Conservation (phyloP, 2,329 filamentous ascomycete species). For the Apiospora rasikravindrae region DNA sequence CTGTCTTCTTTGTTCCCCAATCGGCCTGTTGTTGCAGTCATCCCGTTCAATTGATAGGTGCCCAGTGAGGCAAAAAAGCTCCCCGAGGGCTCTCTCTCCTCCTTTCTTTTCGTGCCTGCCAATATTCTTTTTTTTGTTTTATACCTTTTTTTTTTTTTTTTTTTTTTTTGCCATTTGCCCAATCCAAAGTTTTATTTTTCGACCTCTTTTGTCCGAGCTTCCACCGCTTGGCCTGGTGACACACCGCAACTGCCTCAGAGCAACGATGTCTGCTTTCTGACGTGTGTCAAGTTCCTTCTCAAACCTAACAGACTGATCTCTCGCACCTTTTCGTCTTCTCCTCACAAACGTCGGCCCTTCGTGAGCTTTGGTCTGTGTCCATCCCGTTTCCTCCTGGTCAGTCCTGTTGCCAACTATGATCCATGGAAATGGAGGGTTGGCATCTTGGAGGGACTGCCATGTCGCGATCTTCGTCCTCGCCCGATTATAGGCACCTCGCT, state of each 20-base stretch:
- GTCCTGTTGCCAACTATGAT: conserved; percentile 37
- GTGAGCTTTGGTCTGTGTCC: conserved; percentile 16
- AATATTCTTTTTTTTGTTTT: not conserved
- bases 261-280: conserved; percentile 10
- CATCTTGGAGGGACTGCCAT: conserved; percentile 40
- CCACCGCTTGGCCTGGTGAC: not conserved
- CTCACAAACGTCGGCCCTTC: not conserved
- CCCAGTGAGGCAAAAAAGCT: conserved; percentile 3
- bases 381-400: conserved; percentile 17
- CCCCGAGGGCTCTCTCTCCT: not conserved
- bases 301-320: not conserved
- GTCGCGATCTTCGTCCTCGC: conserved; percentile 40
- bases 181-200: not conserved
- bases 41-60: not conserved
- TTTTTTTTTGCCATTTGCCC: not conserved
- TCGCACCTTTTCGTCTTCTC: not conserved
- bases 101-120: not conserved
- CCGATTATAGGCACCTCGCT: conserved; percentile 29
- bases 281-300: not conserved
- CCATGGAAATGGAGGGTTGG: conserved; percentile 44
- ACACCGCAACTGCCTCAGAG: not conserved
- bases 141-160: not conserved
- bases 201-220: conserved; percentile 2
- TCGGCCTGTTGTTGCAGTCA: conserved; percentile 10
- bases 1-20: not conserved